Evolutionary conservation across 352 stramenopile species (phyloP).

Genomic region (Phytophthora idaei): DNA sequence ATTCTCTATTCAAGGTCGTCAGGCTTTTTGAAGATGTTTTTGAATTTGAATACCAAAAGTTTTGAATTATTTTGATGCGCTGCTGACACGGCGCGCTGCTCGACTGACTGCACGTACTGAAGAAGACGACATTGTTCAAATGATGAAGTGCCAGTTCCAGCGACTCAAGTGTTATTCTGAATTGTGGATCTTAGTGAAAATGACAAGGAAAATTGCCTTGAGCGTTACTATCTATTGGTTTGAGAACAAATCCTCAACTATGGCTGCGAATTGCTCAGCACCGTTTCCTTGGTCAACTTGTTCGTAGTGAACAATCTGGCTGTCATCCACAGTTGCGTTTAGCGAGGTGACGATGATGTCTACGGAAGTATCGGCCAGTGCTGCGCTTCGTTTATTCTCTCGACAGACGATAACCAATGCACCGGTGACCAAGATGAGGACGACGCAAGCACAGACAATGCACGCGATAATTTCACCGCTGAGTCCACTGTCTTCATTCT

Average conservation of each 20-base stretch:
- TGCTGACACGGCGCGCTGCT: too few species aligned
- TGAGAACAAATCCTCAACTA: neutral
- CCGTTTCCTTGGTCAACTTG: neutral
- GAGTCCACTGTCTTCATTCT: neutral
- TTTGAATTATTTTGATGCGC: too few species aligned
- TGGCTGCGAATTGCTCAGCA: neutral
- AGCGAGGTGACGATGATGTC: neutral
- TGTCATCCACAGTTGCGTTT: neutral
- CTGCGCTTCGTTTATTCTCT: neutral
- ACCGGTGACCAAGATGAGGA: neutral
- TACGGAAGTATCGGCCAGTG: neutral
- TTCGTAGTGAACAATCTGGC: neutral
- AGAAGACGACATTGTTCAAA: too few species aligned
- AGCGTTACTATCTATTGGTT: too few species aligned
- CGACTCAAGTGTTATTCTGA: too few species aligned
- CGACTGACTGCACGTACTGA: too few species aligned
- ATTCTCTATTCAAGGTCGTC: too few species aligned
- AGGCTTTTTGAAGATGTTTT: too few species aligned
- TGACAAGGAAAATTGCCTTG: too few species aligned
- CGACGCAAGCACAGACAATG: neutral
- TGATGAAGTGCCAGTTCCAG: too few species aligned
- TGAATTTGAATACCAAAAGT: too few species aligned
- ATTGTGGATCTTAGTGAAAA: too few species aligned
- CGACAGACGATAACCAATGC: neutral
- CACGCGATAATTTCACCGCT: neutral